phyloP scores from a whole-genome alignment of 176 grass and related monocot species.

The Zea luxurians region DNA sequence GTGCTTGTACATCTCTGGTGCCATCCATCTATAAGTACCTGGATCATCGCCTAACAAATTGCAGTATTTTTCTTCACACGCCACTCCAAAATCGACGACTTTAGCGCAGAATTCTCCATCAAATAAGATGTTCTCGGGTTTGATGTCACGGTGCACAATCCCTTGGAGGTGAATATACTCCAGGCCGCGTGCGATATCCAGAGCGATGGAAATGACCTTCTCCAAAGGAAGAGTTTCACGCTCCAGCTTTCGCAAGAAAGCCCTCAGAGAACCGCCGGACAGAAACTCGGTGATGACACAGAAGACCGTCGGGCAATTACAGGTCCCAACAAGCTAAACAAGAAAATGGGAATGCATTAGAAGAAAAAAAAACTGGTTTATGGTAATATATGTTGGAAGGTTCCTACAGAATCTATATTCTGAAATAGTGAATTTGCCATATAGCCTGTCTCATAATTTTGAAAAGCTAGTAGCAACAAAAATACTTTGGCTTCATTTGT shows the following conservation, averaged over 20 bases:
- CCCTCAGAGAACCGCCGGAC: conserved; percentile 74
- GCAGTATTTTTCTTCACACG: conserved; percentile 66
- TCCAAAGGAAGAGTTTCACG: conserved; percentile 55
- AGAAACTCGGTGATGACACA: conserved; percentile 94
- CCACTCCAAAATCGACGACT: conserved; percentile 91
- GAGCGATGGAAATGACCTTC: conserved; percentile 61
- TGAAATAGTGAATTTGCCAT: not conserved
- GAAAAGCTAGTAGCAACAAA: not conserved
- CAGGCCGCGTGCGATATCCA: conserved; percentile 74
- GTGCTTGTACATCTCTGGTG: conserved; percentile 88
- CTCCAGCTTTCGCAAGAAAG: conserved; percentile 77
- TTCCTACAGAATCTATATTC: conserved; percentile 7
- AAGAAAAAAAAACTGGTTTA: not conserved
- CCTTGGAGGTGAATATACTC: conserved; percentile 95
- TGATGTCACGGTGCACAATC: conserved; percentile 86
- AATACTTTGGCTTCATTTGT: not conserved
- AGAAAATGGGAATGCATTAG: conserved; percentile 17
- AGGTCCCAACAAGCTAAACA: conserved; percentile 76
- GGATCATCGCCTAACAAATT: conserved; percentile 70
- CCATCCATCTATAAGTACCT: conserved; percentile 98
- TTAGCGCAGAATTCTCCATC: conserved; percentile 77
- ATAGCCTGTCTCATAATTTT: not conserved
- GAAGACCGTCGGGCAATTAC: conserved; percentile 71
- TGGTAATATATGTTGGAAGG: conserved; percentile 1
- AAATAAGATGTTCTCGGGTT: conserved; percentile 96